phyloP scores from a whole-genome alignment of 2,329 filamentous ascomycete genomes.

The Zarea fungicola region DNA sequence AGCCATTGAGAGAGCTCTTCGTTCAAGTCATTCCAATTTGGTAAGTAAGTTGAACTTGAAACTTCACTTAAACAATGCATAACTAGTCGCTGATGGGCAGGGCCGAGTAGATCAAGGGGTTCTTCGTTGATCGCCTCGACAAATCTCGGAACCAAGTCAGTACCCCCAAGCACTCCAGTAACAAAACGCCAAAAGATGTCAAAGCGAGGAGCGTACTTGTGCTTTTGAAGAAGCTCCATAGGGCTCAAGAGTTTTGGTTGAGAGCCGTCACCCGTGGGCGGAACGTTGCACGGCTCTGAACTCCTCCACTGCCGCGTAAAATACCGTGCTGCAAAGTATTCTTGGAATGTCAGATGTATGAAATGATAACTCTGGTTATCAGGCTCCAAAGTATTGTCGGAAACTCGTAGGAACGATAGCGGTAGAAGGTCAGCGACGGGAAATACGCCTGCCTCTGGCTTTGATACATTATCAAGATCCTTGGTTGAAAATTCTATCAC shows the following conservation, averaged over 20 bases:
- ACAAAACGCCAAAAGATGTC: constrained; percentile 40
- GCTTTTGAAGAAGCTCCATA: constrained; percentile 23
- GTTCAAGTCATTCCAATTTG: constrained; percentile 15
- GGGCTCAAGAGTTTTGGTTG: too few relatives aligned
- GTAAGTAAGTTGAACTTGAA: constrained; percentile 10
- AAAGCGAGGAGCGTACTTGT: constrained; percentile 35
- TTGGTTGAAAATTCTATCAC: too few relatives aligned
- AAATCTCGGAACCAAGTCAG: constrained; percentile 18
- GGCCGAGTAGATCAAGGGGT: constrained; percentile 31
- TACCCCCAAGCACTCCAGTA: constrained; percentile 29
- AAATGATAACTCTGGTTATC: constrained; percentile 32
- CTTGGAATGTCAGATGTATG: constrained; percentile 37
- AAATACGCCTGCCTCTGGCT: too few relatives aligned
- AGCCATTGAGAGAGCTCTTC: constrained; percentile 17
- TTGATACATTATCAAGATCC: too few relatives aligned
- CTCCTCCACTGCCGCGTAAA: constrained; percentile 28
- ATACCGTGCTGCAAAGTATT: constrained; percentile 37
- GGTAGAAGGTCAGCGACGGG: too few relatives aligned
- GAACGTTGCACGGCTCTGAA: constrained; percentile 3
- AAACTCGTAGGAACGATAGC: constrained; percentile 34
- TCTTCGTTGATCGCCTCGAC: constrained; percentile 27
- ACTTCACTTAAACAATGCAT: constrained; percentile 33
- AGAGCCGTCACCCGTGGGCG: not conserved
- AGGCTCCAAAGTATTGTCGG: constrained; percentile 20
- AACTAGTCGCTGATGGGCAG: constrained; percentile 31